Evolutionary conservation across 1,284 basidiomycete species (phyloP).

Genomic region (Sporisorium reilianum): DNA sequence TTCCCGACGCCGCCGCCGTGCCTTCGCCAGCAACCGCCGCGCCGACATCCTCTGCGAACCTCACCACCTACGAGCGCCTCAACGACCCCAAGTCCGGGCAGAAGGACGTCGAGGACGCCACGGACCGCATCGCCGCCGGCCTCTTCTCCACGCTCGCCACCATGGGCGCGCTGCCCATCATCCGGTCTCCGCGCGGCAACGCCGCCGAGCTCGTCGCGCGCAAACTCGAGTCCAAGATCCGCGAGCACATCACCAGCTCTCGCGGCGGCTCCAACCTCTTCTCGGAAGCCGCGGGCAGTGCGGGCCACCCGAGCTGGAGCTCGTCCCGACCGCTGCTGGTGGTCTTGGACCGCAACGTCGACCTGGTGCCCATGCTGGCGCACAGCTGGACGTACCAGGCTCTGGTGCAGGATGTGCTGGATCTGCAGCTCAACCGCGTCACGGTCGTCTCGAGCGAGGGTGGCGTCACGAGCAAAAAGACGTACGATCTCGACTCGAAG

Average conservation of each 20-base stretch:
- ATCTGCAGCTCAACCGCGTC: conserved; percentile 96
- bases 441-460: conserved; percentile 73
- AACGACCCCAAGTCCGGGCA: conserved; percentile 93
- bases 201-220: conserved; percentile 98
- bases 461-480: conserved; percentile 50
- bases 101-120: conserved; percentile 90
- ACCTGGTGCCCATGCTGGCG: conserved; percentile 92
- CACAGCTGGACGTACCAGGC: conserved; percentile 99
- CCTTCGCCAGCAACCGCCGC: conserved; percentile 48
- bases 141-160: conserved; percentile 95
- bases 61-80: conserved; percentile 80
- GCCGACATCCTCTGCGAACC: conserved; percentile 22
- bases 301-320: conserved; percentile 35
- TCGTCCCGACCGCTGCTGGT: conserved; percentile 75
- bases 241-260: conserved; percentile 88
- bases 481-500: conserved; percentile 94
- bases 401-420: conserved; percentile 94
- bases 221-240: conserved; percentile 90
- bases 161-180: conserved; percentile 90
- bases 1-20: conserved; percentile 73
- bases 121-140: conserved; percentile 89
- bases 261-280: conserved; percentile 66
- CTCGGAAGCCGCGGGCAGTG: conserved; percentile 54
- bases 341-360: conserved; percentile 93
- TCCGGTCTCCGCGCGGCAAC: conserved; percentile 92